Evolutionary conservation across 2,329 filamentous ascomycete species (phyloP).

Genomic region (Botrytis porri): DNA sequence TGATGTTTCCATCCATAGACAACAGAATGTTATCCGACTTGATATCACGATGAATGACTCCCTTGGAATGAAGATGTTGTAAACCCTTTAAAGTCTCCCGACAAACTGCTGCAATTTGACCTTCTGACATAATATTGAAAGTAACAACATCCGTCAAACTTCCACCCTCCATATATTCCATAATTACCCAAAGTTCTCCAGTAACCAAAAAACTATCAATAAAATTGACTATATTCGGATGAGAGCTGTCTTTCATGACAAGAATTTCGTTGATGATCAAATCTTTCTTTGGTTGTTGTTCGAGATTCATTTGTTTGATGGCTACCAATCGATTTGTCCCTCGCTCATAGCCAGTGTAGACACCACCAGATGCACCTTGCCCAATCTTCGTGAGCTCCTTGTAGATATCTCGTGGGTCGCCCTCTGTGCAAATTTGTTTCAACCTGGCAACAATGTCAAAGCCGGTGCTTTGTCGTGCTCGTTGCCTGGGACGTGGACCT

Average conservation of each 20-base stretch:
- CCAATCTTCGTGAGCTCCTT: conserved; percentile 90
- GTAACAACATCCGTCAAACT: conserved; percentile 97
- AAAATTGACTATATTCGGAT: conserved; percentile 99
- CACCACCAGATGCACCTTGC: conserved; percentile 93
- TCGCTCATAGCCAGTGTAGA: conserved; percentile 86
- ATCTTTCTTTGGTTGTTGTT: conserved; percentile 98
- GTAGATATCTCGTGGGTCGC: conserved; percentile 86
- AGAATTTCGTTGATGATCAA: conserved; percentile 98
- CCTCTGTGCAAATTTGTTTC: conserved; percentile 84
- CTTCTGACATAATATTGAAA: conserved; percentile 98
- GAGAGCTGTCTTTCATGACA: conserved; percentile 98
- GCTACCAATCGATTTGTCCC: conserved; percentile 85
- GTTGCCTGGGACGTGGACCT: conserved; percentile 68
- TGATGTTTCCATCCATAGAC: conserved; percentile 92
- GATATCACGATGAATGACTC: conserved; percentile 97
- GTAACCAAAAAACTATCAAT: conserved; percentile 92
- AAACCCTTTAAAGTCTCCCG: conserved; percentile 87
- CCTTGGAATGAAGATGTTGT: conserved; percentile 94
- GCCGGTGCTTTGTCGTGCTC: conserved; percentile 73
- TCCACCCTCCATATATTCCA: conserved; percentile 99
- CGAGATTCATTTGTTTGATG: conserved; percentile 99
- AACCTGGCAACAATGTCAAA: conserved; percentile 81
- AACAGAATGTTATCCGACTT: conserved; percentile 98
- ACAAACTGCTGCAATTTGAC: conserved; percentile 94
- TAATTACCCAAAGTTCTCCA: conserved; percentile 95